A percentile compares a stretch with the other conserved stretches of the same genome.
Conservation (phyloP, 108 stramenopile species). For the Cylindrotheca fusiformis region DNA sequence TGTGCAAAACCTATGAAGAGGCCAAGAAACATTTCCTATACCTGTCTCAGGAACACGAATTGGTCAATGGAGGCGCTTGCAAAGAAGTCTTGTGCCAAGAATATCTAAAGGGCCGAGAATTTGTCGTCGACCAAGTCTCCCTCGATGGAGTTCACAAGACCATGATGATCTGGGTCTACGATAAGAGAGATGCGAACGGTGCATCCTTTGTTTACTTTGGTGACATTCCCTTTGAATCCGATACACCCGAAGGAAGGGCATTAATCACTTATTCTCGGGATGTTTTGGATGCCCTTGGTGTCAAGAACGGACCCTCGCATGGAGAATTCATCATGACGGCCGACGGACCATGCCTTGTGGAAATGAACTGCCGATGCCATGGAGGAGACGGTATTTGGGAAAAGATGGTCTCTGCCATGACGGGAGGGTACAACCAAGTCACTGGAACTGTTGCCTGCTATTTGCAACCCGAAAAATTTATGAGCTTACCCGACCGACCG, state of each 20-base stretch:
- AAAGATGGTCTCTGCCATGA: constrained; percentile 52
- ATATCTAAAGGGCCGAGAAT: constrained; percentile 50
- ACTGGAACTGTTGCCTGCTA: constrained; percentile 66
- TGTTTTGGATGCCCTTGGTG: constrained; percentile 41
- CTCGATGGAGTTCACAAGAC: constrained; percentile 77
- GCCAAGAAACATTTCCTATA: constrained; percentile 52
- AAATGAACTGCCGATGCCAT: constrained; percentile 74
- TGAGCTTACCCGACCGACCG: constrained; percentile 34
- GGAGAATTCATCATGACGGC: constrained; percentile 73
- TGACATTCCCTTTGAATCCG: constrained; percentile 43
- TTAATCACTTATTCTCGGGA: constrained; percentile 51
- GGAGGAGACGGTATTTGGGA: constrained; percentile 90
- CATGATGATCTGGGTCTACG: constrained; percentile 87
- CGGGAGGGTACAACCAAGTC: constrained; percentile 65
- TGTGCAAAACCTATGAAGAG: constrained; percentile 41
- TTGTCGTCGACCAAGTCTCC: constrained; percentile 79
- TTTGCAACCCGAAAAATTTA: constrained; percentile 56
- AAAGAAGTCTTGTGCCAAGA: constrained; percentile 48
- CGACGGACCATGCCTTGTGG: constrained; percentile 87
- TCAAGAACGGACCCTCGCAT: constrained; percentile 56
- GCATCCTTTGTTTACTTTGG: constrained; percentile 73
- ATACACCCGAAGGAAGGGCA: constrained; percentile 32
- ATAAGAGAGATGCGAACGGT: constrained; percentile 82
- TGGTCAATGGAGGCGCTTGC: constrained; percentile 47
- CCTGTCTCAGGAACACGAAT: constrained; percentile 27